Evolutionary conservation across 164 flowering plant species (phyloP).

Genomic region (Warburgia ugandensis): DNA sequence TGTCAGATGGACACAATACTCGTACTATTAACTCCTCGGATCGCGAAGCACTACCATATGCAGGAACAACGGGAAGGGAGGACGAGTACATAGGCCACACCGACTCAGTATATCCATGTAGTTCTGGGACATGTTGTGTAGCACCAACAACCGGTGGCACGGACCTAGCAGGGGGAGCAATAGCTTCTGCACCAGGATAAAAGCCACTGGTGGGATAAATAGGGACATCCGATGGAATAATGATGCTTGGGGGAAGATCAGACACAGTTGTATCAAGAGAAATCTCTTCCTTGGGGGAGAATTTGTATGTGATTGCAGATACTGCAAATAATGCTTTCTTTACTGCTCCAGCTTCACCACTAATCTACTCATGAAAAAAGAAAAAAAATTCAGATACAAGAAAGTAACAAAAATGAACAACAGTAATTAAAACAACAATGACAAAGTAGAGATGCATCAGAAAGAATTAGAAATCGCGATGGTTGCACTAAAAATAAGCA

Average conservation of each 20-base stretch:
- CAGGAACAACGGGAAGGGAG: constrained; percentile 59
- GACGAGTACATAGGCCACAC: constrained; percentile 70
- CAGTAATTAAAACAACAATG: no score
- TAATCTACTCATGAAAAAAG: constrained; percentile 34
- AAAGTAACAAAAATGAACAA: neutral
- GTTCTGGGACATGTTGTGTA: constrained; percentile 41
- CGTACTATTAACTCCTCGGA: constrained; percentile 63
- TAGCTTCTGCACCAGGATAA: constrained; percentile 60
- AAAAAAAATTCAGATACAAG: neutral
- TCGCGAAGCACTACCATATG: constrained; percentile 45
- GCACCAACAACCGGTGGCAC: constrained; percentile 52
- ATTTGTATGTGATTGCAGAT: constrained; percentile 88
- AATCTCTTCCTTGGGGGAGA: constrained; percentile 75
- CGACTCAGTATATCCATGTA: constrained; percentile 57
- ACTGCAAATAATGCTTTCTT: constrained; percentile 80
- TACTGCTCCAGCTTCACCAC: constrained; percentile 74
- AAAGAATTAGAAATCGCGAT: no score
- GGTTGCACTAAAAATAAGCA: no score
- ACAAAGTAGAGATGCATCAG: no score
- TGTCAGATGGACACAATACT: constrained; percentile 70
- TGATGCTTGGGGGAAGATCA: constrained; percentile 69
- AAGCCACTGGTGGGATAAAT: constrained; percentile 63
- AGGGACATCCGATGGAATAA: constrained; percentile 86
- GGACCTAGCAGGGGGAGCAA: constrained; percentile 39
- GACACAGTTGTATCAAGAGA: constrained; percentile 63